Percentiles rank a stretch among this genome's conserved stretches.
Conservation (phyloP, 23 red algal genomes). For the Pyropia yezoensis region DNA sequence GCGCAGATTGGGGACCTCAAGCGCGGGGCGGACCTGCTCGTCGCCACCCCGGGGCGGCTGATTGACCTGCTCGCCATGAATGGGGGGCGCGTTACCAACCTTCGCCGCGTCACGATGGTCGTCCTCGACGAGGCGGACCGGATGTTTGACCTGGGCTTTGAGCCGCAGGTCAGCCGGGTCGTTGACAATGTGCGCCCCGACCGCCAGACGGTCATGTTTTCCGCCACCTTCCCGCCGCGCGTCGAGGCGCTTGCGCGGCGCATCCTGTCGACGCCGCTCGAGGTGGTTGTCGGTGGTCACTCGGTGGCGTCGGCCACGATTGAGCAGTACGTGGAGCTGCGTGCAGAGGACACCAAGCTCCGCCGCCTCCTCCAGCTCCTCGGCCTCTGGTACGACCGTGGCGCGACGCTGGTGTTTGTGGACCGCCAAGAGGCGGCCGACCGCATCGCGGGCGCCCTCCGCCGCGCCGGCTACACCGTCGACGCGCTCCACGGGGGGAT, state of each 20-base stretch:
- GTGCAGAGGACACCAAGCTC: slow-evolving; percentile 74
- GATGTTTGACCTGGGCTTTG: slow-evolving; percentile 99
- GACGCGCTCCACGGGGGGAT: slow-evolving; percentile 89
- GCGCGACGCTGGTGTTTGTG: slow-evolving; percentile 82
- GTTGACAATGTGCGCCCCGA: slow-evolving; percentile 83
- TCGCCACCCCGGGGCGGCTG: slow-evolving; percentile 89
- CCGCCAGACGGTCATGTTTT: slow-evolving; percentile 96
- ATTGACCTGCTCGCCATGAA: slow-evolving; percentile 96
- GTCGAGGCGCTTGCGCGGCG: slow-evolving; percentile 60
- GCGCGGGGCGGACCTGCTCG: slow-evolving; percentile 70
- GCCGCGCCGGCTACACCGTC: slow-evolving; percentile 51
- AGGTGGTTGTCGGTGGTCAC: slow-evolving; percentile 76
- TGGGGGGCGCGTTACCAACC: slow-evolving; percentile 60
- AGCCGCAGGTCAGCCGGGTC: slow-evolving; percentile 83
- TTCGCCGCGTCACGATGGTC: slow-evolving; percentile 75
- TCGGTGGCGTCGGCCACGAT: slow-evolving; percentile 67
- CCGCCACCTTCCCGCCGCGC: slow-evolving; percentile 84
- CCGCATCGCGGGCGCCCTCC: slow-evolving; percentile 71
- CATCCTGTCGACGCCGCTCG: slow-evolving; percentile 50
- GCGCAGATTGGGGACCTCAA: slow-evolving; percentile 80
- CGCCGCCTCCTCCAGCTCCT: slow-evolving; percentile 74
- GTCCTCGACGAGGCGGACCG: slow-evolving; percentile 95
- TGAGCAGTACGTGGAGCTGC: slow-evolving; percentile 85
- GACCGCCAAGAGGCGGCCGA: slow-evolving; percentile 92
- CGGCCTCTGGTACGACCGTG: slow-evolving; percentile 64